Evolutionary conservation across 176 grass and related monocot genomes (phyloP), one percentile per base, ranked within the genome.

Genomic region (Zoysia japonica): DNA sequence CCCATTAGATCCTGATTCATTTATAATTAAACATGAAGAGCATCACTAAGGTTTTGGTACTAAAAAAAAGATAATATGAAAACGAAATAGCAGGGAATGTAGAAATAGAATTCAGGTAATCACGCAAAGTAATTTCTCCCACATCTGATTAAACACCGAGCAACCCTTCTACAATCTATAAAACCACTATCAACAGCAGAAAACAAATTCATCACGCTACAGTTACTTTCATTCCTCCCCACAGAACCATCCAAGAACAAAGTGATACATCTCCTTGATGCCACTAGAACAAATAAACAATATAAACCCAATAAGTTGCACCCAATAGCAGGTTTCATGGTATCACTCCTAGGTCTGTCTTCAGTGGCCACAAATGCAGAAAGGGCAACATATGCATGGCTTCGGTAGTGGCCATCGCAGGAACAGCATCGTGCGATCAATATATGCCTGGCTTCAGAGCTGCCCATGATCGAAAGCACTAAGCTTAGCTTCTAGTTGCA

Each of bases 311-410:
- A 75, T 40, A 84, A 69, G 38, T 62, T 67, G 63, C 14, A 38
- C 41, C 49, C 54, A 61, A 35, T 11, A 70, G 20, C 38, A 59
- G 56, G 39, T 82, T 50, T 44, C 40, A 59, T 67, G 49, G 49
- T 77, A 75, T 38, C 51, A 68, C 15, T 53, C 67, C 20, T 65
- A 42, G 75, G 41, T 39, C 20, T 59, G 49, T 61, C 36, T 84
- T 79, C 61, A 87, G 60, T 63, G 70, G 69, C 55, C 68, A 57
- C 41, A 46, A 77, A 67, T 51, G 71, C 72, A 56, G 57, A 39
- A 49, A 74, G 14, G 12, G 37, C 7, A 48, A 43, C 37, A 65
- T 61, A 47, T 28, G 28, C 28, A 28, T 36, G 59, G 59, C 59
- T 61, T 36, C 4, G 36, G 59, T 61, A 36, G 59, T 20, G 20